Conservation (phyloP, 2,329 filamentous ascomycete species). For the Talaromyces atroroseus region DNA sequence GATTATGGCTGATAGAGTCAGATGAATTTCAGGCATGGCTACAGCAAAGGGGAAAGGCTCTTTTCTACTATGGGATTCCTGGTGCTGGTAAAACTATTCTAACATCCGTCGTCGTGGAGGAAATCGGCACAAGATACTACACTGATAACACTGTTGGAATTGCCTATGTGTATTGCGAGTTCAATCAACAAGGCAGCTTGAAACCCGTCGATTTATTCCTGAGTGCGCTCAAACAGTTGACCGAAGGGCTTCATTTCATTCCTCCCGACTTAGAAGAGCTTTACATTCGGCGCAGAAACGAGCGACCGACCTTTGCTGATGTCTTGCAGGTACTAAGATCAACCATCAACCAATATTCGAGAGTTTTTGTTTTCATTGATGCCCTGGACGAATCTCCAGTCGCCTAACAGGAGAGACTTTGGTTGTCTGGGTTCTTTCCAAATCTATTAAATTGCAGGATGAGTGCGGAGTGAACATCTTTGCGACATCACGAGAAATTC, state of each 20-base stretch:
- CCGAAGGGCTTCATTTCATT: neutral
- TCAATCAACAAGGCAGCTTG: neutral
- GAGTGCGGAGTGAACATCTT: conserved; percentile 2
- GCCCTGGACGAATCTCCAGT: conserved; percentile 6
- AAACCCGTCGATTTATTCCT: neutral
- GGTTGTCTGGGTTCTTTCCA: neutral
- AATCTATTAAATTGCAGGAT: neutral
- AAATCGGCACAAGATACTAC: neutral
- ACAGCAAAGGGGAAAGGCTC: conserved; percentile 16
- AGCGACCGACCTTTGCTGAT: neutral
- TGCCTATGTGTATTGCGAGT: conserved; percentile 8
- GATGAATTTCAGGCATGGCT: conserved; percentile 14
- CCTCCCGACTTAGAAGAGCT: neutral
- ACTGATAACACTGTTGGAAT: conserved; percentile 5
- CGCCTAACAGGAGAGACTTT: neutral
- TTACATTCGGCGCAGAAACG: neutral
- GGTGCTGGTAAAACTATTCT: conserved; percentile 10
- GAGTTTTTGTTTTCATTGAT: conserved; percentile 3
- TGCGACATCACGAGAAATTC: conserved; percentile 6
- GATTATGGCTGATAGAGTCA: conserved; percentile 15
- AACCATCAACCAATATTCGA: neutral
- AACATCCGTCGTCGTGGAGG: conserved; percentile 2
- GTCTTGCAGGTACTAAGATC: neutral
- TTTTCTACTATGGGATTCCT: conserved; percentile 26
- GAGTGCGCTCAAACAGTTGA: neutral